Conservation (phyloP, 441 rosid species). For the Bruguiera hainesii region DNA sequence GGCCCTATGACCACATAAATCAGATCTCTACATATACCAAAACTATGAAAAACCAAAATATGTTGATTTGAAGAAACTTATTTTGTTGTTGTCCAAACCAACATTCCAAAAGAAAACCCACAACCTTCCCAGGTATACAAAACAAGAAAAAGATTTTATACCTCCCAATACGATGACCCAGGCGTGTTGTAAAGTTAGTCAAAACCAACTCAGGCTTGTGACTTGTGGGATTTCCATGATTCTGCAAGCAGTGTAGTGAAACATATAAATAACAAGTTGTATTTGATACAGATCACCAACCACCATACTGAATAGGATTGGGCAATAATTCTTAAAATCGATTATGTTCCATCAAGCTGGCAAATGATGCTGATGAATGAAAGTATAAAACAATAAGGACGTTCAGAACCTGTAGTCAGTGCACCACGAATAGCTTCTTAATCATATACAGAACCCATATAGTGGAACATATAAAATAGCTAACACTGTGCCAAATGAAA, state of each 20-base stretch:
- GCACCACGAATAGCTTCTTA: too few relatives aligned
- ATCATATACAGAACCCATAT: too few relatives aligned
- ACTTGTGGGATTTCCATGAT: slow-evolving; percentile 89
- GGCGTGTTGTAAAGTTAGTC: slow-evolving; percentile 79
- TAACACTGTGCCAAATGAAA: not conserved
- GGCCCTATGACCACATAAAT: not conserved
- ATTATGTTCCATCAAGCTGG: too few relatives aligned
- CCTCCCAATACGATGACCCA: slow-evolving; percentile 95
- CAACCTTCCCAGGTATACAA: not conserved
- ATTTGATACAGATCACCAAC: not conserved
- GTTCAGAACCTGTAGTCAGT: too few relatives aligned
- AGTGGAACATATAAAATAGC: not conserved
- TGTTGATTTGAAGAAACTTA: not conserved
- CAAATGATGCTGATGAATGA: too few relatives aligned
- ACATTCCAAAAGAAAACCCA: slow-evolving; percentile 1
- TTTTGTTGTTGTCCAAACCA: not conserved
- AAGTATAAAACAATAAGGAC: too few relatives aligned
- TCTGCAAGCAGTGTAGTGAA: slow-evolving; percentile 34
- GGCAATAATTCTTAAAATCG: too few relatives aligned
- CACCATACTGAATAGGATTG: too few relatives aligned
- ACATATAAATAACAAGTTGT: not conserved
- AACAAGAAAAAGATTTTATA: slow-evolving; percentile 19
- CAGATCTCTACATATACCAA: too few relatives aligned
- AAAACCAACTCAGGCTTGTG: slow-evolving; percentile 85
- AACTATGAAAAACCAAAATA: not conserved